phyloP scores from a whole-genome alignment of 495 filamentous ascomycete genomes.

The Chaetomium tenue region DNA sequence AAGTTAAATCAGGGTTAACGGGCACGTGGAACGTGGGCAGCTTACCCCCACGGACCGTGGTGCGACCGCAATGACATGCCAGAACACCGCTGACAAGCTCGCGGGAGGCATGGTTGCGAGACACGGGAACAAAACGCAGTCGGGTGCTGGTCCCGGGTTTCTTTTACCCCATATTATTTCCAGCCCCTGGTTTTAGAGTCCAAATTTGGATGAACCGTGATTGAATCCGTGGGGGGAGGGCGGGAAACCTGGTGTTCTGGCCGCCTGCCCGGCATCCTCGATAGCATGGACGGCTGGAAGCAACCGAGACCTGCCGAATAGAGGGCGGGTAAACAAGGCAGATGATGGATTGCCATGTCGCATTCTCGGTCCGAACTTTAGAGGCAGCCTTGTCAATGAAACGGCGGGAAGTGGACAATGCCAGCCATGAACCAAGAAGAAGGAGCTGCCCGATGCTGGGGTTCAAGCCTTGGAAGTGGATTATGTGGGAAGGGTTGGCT shows the following conservation, averaged over 20 bases:
- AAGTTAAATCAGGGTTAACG: background rate
- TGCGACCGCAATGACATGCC: background rate
- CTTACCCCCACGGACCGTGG: conserved; percentile 14
- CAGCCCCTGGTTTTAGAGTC: background rate
- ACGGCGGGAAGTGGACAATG: background rate
- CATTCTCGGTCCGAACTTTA: too few relatives aligned
- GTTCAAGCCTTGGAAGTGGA: background rate
- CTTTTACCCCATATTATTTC: conserved; percentile 20
- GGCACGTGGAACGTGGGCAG: conserved; percentile 11
- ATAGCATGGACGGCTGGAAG: background rate
- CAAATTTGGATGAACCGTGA: background rate
- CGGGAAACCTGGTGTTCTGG: background rate
- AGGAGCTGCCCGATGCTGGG: background rate
- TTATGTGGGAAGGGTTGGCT: background rate
- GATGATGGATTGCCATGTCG: background rate
- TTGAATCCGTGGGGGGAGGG: background rate
- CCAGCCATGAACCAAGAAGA: background rate
- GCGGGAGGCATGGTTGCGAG: background rate
- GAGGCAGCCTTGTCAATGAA: background rate
- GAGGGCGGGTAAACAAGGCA: background rate
- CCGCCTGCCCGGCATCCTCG: background rate
- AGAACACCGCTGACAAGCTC: background rate
- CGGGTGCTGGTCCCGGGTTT: conserved; percentile 21
- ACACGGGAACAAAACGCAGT: background rate
- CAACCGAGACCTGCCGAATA: background rate